Conservation (phyloP, 805 yeast species). For the Kurtzmaniella fragi region DNA sequence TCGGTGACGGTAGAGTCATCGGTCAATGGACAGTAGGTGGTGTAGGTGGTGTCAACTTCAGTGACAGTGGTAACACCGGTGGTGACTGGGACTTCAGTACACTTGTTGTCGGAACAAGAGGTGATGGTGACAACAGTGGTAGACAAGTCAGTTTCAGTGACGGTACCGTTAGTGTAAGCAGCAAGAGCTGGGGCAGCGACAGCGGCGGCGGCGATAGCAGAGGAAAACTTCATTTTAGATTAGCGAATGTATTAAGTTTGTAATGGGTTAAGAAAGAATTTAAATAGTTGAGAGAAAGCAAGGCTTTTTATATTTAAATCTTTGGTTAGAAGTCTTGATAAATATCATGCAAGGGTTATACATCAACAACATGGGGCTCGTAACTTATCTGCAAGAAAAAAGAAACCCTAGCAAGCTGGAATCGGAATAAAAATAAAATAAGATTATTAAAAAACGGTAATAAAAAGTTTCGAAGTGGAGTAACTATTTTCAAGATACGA, state of each 20-base stretch:
- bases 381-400: not conserved
- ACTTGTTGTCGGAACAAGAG: conserved; percentile 28
- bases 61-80: conserved; percentile 35
- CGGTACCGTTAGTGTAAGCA: conserved; percentile 24
- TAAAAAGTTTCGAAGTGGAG: too few species aligned
- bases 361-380: not conserved
- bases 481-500: too few species aligned
- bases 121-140: conserved; percentile 34
- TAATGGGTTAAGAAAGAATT: too few species aligned
- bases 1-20: conserved; percentile 9
- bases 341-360: not conserved
- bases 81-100: conserved; percentile 23
- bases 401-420: conserved; percentile 1
- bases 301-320: conserved; percentile 4
- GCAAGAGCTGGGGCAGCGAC: conserved; percentile 25
- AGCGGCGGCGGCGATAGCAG: conserved; percentile 16
- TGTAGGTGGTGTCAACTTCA: conserved; percentile 23
- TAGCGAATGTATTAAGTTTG: conserved; percentile 8
- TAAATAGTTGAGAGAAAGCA: conserved; percentile 16
- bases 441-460: not conserved
- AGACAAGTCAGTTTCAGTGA: conserved; percentile 20
- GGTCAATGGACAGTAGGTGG: conserved; percentile 30
- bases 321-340: conserved; percentile 1
- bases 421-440: conserved; percentile 4
- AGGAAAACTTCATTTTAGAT: conserved; percentile 29